Base-by-base conservation (phyloP, 106 monocot genomes). In the Xerophyta viscosa region DNA sequence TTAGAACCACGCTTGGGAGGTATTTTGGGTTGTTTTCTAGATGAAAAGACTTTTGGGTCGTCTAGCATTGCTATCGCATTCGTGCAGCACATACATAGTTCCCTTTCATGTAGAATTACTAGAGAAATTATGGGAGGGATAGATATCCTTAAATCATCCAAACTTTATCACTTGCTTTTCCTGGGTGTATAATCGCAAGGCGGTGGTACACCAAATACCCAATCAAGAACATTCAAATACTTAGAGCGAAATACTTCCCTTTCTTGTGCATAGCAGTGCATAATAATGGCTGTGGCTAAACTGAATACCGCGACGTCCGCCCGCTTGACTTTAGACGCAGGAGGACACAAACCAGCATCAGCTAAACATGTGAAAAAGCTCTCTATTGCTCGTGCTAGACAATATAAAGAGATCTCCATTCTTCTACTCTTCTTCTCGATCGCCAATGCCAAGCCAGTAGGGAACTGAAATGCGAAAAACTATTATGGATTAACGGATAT, bases 361-460 rank as follows among this genome's bases (percentile, higher is more conserved):
- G 90, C 60, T 69, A 90, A 56, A 64, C 86, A 82, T 13, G 77
- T 77, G 79, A 80, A 90, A 73, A 98, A 90, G 69, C 98, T 98
- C 69, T 98, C 98, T 0, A 98, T 72, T 26, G 90, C 98, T 17
- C 98, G 76, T 20, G 86, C 78, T 6, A 90, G 22, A 47, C 98
- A 98, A 66, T 98, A 98, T n/a, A 98, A 27, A 8, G 98, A 82
- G 54, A 98, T 90, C 58, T 98, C 98, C 0, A 80, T 82, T 53
- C 98, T 76, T 33, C 90, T 64, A 57, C 82, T 90, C 76, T 90
- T 90, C 71, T 98, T 98, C 76, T 98, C 98, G 6, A 98, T 90
- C 8, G 64, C 63, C 52, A 98, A 57, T 12, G 98, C 98, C 50
- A 90, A 31, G 1, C 98, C 98, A n/a, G 86, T 72, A 9, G 90